A percentile compares a stretch with the other conserved stretches of the same genome.
phyloP scores from a whole-genome alignment of 2,329 filamentous ascomycete species.

The Apiospora rasikravindrae region DNA sequence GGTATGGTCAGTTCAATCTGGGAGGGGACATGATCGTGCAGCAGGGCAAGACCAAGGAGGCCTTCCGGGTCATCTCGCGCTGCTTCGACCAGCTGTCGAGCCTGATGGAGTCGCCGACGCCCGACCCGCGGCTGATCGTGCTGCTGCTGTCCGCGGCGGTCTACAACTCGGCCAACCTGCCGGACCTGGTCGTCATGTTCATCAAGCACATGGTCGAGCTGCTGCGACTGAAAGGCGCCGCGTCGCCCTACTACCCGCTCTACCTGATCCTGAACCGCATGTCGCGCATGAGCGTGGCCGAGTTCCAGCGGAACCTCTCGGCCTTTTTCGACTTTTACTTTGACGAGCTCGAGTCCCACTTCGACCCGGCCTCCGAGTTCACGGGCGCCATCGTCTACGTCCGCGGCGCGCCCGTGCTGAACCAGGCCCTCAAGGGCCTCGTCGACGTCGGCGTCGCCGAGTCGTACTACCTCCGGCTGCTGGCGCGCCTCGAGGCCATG shows the following conservation, averaged over 20 bases:
- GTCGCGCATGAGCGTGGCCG: constrained; percentile 10
- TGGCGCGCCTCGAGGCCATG: constrained; percentile 7
- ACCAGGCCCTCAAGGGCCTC: constrained; percentile 10
- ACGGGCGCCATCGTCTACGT: neutral
- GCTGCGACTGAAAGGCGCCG: neutral
- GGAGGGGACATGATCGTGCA: constrained; percentile 17
- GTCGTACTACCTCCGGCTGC: neutral
- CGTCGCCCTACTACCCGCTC: constrained; percentile 8
- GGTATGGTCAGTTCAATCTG: constrained; percentile 15
- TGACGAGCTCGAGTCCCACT: constrained; percentile 14
- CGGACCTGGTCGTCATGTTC: constrained; percentile 1
- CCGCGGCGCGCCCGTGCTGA: constrained; percentile 1
- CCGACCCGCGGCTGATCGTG: constrained; percentile 13
- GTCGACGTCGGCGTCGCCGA: neutral
- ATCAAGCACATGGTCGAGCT: constrained; percentile 12
- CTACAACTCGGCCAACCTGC: constrained; percentile 15
- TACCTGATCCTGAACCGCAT: constrained; percentile 17
- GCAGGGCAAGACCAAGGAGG: constrained; percentile 9
- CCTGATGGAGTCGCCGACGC: neutral
- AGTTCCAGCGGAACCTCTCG: constrained; percentile 7
- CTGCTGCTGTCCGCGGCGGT: neutral
- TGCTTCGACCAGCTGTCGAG: neutral
- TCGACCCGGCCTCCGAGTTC: neutral
- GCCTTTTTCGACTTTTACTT: constrained; percentile 8
- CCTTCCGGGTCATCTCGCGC: constrained; percentile 7